phyloP scores from a whole-genome alignment of 257 asterid species.

The Solanum virginianum region DNA sequence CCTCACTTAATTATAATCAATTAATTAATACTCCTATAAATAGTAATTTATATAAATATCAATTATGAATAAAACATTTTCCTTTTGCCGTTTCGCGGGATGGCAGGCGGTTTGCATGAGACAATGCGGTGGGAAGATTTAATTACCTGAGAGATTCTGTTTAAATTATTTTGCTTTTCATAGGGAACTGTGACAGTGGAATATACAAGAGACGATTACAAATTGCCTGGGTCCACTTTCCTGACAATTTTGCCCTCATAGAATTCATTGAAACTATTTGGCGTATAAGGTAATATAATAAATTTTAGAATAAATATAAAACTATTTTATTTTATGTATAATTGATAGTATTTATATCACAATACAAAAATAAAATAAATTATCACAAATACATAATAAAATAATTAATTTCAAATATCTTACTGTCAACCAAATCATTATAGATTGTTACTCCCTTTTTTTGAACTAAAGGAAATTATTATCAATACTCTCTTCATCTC shows the following conservation, averaged over 20 bases:
- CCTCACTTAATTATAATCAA: neutral
- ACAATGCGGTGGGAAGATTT: slow-evolving; percentile 1
- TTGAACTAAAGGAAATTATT: too few species aligned
- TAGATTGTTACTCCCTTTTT: too few species aligned
- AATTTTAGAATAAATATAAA: too few species aligned
- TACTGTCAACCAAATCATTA: too few species aligned
- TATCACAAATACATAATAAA: too few species aligned
- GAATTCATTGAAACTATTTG: neutral
- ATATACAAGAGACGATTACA: slow-evolving; percentile 1
- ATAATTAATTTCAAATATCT: too few species aligned
- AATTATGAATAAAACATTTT: neutral
- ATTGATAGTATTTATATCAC: too few species aligned
- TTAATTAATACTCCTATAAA: neutral
- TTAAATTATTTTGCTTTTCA: neutral
- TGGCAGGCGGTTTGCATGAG: neutral
- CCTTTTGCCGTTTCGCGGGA: neutral
- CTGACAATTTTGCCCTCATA: neutral
- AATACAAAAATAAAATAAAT: too few species aligned
- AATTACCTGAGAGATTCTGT: neutral
- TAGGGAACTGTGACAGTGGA: slow-evolving; percentile 6
- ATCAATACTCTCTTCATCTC: too few species aligned
- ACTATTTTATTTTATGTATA: too few species aligned
- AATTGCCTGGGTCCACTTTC: neutral
- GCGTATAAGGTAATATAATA: too few species aligned
- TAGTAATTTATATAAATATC: neutral